phyloP scores from a whole-genome alignment of 2,329 filamentous ascomycete species.

The Pseudogymnoascus sp. region DNA sequence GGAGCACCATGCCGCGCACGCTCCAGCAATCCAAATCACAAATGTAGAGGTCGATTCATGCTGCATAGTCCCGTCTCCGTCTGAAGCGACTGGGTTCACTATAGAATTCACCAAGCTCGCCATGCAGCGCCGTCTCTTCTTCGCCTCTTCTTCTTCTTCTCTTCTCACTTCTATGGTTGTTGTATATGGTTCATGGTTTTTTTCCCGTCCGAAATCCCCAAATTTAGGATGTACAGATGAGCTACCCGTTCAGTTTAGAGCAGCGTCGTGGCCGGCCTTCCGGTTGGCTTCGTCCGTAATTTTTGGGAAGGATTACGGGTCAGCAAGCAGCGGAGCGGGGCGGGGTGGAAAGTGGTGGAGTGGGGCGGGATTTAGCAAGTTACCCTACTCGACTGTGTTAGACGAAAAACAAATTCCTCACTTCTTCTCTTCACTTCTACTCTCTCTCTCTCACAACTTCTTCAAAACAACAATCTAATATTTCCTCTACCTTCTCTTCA shows the following conservation, averaged over 20 bases:
- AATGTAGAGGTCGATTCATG: constrained; percentile 14
- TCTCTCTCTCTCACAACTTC: constrained; percentile 8
- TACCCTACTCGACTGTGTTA: neutral
- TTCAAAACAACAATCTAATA: neutral
- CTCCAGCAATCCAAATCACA: constrained; percentile 34
- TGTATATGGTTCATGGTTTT: constrained; percentile 7
- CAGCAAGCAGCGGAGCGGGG: neutral
- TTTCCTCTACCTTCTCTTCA: neutral
- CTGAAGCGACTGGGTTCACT: neutral
- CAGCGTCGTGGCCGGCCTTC: neutral
- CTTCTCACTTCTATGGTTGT: constrained; percentile 1
- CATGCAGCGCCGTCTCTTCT: constrained; percentile 1
- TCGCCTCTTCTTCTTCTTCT: neutral
- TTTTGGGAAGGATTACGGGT: neutral
- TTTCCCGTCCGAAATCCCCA: neutral
- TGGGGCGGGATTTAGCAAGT: neutral
- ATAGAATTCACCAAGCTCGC: neutral
- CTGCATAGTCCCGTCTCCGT: neutral
- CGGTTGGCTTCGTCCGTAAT: constrained; percentile 6
- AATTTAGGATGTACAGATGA: neutral
- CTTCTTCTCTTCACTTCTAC: constrained; percentile 3
- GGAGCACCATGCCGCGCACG: constrained; percentile 47
- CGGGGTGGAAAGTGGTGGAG: neutral
- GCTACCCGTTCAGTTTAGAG: constrained; percentile 6
- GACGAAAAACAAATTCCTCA: constrained; percentile 9